Percentiles rank a stretch among this genome's conserved stretches.
These are phyloP conservation scores for Alternaria ventricosa DNA, from an alignment of 2,329 filamentous ascomycete genomes.

Conservation along the genomic window DNA sequence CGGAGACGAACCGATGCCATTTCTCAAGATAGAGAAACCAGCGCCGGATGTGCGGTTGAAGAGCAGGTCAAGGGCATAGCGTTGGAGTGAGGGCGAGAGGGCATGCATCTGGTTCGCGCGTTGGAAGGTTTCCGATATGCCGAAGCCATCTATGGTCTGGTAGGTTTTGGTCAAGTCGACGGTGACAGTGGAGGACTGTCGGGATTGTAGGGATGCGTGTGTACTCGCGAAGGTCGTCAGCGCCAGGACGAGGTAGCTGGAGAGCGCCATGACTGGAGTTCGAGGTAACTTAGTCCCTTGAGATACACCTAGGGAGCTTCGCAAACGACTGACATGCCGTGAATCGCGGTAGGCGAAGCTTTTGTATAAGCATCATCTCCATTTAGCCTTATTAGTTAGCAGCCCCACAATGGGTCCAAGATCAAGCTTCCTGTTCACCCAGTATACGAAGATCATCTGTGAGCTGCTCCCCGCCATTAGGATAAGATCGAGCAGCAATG, in stretches of 20 bases:
- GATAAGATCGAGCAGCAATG: background rate
- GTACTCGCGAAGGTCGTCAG: conserved; percentile 2
- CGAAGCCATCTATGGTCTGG: conserved; percentile 57
- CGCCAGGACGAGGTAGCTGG: conserved; percentile 9
- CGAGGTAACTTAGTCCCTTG: no score
- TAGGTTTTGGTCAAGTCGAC: conserved; percentile 54
- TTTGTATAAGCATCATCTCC: background rate
- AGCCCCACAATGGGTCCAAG: background rate
- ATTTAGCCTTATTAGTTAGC: background rate
- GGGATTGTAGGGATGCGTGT: background rate
- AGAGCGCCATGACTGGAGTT: conserved; percentile 8
- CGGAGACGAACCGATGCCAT: conserved; percentile 56
- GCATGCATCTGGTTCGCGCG: conserved; percentile 55
- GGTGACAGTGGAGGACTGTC: conserved; percentile 43
- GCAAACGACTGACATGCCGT: background rate
- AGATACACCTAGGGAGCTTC: background rate
- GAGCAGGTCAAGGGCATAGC: conserved; percentile 52
- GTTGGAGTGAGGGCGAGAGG: conserved; percentile 47
- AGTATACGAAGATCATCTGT: background rate
- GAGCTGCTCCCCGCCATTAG: background rate
- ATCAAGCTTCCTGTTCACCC: background rate
- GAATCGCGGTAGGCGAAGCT: background rate
- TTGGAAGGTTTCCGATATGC: conserved; percentile 56
- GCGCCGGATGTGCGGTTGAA: conserved; percentile 56
- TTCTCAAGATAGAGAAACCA: conserved; percentile 54